Base-by-base conservation (phyloP, 2,329 filamentous ascomycete genomes). In the Alternaria novae-zelandiae region DNA sequence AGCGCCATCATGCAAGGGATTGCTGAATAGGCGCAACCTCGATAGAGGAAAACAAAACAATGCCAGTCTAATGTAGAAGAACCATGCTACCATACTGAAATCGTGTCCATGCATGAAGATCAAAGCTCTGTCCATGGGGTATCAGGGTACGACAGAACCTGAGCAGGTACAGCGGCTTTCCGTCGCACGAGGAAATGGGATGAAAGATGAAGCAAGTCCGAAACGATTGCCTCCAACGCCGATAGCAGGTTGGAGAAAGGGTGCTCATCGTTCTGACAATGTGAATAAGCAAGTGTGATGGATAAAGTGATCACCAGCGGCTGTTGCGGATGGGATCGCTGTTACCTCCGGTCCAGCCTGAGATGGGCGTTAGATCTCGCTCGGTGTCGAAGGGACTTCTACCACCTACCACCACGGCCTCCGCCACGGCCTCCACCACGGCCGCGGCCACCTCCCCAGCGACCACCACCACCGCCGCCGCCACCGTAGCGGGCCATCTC, bases 401-500 rank as follows among this genome's bases (percentile, higher is more conserved):
- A 56, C 13, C 50, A 70, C 72, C 57, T 80, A 78, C 84, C 79
- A 66, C 87, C 83, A 68, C 86, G 81, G 32, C 32, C 32, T 70
- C 89, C 86, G 70, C 87, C 84, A 70, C 87, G 81, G 70, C 89
- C 86, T 72, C 88, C 87, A 71, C 91, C 89, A 74, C 90, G 87
- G 79, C 90, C 90, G 74, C 92, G 85, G 71, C 88, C 83, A 74
- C 87, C 89, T 76, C 91, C 89, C 75, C 88, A 90, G 69, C 91
- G 87, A 71, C 85, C 80, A 71, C 91, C 89, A 68, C 91, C 88
- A 57, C 91, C 91, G 63, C 93, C 93, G 61, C 93, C 93, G 68
- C 94, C 93, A 71, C 93, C 89, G 80, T 94, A 98, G 81, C 96
- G 92, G 73, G 89, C 90, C 96, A 99, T 98, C 86, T 99, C 96